These are phyloP conservation scores for Teunomyces aglyptinius DNA, from an alignment of 805 yeast genomes.

Conservation along the genomic window DNA sequence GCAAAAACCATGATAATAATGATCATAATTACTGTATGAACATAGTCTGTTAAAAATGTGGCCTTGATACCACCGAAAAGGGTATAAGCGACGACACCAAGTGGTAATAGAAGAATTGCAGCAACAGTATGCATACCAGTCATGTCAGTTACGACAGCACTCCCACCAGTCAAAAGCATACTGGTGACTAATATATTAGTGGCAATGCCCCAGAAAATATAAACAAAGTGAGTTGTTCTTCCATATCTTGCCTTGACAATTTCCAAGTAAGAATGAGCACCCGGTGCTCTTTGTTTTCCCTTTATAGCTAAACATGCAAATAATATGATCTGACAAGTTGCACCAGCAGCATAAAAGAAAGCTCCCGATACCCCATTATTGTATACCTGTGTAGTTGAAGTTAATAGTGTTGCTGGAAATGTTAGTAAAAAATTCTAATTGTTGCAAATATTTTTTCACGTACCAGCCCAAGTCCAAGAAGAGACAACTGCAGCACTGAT, in stretches of 20 bases:
- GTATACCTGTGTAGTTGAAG: constrained; percentile 77
- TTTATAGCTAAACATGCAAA: constrained; percentile 87
- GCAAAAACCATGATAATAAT: constrained; percentile 79
- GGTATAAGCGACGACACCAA: constrained; percentile 59
- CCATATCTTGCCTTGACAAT: constrained; percentile 83
- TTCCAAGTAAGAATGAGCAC: constrained; percentile 88
- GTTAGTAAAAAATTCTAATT: constrained; percentile 21
- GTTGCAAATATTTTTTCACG: constrained; percentile 8
- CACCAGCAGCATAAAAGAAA: constrained; percentile 87
- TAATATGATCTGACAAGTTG: constrained; percentile 80
- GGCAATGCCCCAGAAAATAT: constrained; percentile 76
- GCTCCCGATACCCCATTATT: constrained; percentile 75
- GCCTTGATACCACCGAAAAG: constrained; percentile 47
- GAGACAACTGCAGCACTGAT: constrained; percentile 89
- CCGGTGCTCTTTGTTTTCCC: constrained; percentile 86
- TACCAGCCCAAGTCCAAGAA: constrained; percentile 77
- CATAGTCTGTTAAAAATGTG: constrained; percentile 45
- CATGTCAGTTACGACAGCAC: constrained; percentile 74
- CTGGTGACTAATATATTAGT: constrained; percentile 90
- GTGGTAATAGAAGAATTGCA: constrained; percentile 76
- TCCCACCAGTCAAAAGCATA: constrained; percentile 88
- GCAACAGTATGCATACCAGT: constrained; percentile 86
- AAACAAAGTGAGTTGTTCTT: constrained; percentile 63
- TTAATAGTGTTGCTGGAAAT: constrained; percentile 52
- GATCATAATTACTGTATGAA: constrained; percentile 56